These are phyloP conservation scores for Populus hybrid DNA, from an alignment of 441 rosid species.

Conservation along the genomic window DNA sequence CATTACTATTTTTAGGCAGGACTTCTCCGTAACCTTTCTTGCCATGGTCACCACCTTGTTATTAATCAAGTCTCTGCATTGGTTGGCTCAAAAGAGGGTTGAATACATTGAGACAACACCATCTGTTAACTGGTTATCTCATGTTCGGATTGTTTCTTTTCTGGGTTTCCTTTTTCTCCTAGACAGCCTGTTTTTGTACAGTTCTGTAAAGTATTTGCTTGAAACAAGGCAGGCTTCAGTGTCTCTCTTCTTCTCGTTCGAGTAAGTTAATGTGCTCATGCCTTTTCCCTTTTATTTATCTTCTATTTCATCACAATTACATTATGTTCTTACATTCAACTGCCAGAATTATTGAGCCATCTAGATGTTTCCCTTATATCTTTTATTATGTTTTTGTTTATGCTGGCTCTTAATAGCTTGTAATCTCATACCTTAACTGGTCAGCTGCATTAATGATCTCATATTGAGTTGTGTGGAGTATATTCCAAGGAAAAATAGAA, in stretches of 20 bases:
- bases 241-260: constrained; percentile 91
- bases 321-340: neutral
- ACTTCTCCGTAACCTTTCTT: constrained; percentile 77
- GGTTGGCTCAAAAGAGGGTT: constrained; percentile 95
- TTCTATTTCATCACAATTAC: neutral
- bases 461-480: neutral
- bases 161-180: constrained; percentile 77
- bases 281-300: neutral
- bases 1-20: constrained; percentile 89
- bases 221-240: constrained; percentile 83
- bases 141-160: constrained; percentile 80
- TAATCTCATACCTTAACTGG: neutral
- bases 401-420: neutral
- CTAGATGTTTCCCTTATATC: neutral
- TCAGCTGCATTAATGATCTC: neutral
- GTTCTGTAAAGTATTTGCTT: constrained; percentile 57
- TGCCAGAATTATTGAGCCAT: neutral
- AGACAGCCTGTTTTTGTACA: constrained; percentile 72
- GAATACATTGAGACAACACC: constrained; percentile 98
- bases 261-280: constrained; percentile 52
- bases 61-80: constrained; percentile 82
- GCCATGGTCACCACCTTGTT: constrained; percentile 76
- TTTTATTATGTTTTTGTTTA: neutral
- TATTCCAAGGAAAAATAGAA: neutral
- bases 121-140: constrained; percentile 69